Evolutionary conservation across 2,329 filamentous ascomycete species (phyloP), one percentile per base, ranked within the genome.

Genomic region (Dothiorella sarmentorum): DNA sequence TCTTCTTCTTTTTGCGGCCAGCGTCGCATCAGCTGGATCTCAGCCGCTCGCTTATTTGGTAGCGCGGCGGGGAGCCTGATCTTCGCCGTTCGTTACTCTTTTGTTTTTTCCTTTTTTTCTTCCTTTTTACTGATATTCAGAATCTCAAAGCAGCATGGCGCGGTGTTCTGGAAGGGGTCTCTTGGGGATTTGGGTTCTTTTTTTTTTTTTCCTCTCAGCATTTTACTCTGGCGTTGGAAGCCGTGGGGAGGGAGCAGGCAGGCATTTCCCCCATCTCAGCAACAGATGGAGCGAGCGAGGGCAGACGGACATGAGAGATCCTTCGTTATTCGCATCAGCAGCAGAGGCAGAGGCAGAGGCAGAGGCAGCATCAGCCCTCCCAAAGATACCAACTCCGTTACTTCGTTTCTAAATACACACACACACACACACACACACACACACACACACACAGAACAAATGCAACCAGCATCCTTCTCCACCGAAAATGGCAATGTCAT

Each of bases 131-230:
- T 31, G 15, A 27, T 27, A 37, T 43, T 15, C 20, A 20, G n/a
- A n/a, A 43, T 17, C 22, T 57, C 42, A 27, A 57, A 35, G 52
- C 40, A 57, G 55, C 55, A 57, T 57, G 55, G 55, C 55, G 55
- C 55, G 55, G 55, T 57, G 55, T 57, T 47, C 31, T 47, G 26
- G 55, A 31, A 42, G 49, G 33, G n/a, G n/a, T n/a, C 35, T 24
- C 24, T 29, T 42, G 27, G 24, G 52, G n/a, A n/a, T n/a, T n/a
- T n/a, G n/a, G n/a, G n/a, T n/a, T n/a, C n/a, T n/a, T n/a, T n/a
- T n/a, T n/a, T n/a, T n/a, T n/a, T n/a, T n/a, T n/a, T n/a, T n/a
- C n/a, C n/a, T 29, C 47, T 49, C 15, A 57, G 55, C 55, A 57
- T 57, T 57, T 57, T 44, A 40, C 55, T n/a, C 26, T 17, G 55